Evolutionary conservation across 176 grass and related monocot species (phyloP).

Genomic region (Melocanna baccifera): DNA sequence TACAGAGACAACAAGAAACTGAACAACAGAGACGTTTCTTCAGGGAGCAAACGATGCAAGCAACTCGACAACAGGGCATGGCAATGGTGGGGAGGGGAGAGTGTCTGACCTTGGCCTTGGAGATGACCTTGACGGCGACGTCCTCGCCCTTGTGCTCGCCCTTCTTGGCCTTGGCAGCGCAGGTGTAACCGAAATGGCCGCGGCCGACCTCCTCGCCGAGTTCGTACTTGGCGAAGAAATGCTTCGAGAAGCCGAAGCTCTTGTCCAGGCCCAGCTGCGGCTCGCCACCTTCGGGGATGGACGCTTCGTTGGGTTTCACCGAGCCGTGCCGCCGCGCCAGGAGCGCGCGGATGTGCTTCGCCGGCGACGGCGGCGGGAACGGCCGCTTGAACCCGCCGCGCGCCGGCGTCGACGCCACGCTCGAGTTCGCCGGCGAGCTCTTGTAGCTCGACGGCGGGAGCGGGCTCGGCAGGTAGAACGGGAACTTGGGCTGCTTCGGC

Average conservation of each 20-base stretch:
- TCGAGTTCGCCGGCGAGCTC: slow-evolving; percentile 93
- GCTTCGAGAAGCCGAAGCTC: slow-evolving; percentile 92
- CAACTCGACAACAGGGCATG: slow-evolving; percentile 19
- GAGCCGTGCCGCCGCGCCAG: slow-evolving; percentile 88
- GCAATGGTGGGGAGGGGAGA: not conserved
- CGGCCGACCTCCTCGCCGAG: slow-evolving; percentile 91
- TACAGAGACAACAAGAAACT: not conserved
- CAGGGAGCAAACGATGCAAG: slow-evolving; percentile 25
- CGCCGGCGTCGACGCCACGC: slow-evolving; percentile 68
- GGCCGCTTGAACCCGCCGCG: slow-evolving; percentile 81
- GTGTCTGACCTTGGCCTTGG: slow-evolving; percentile 81
- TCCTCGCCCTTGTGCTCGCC: slow-evolving; percentile 95
- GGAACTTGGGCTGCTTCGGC: slow-evolving; percentile 86
- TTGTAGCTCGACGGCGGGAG: slow-evolving; percentile 81
- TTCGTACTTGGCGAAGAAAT: slow-evolving; percentile 94
- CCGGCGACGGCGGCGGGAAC: slow-evolving; percentile 93
- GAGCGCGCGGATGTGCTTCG: slow-evolving; percentile 95
- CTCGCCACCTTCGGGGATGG: slow-evolving; percentile 92
- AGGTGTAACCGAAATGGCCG: slow-evolving; percentile 98
- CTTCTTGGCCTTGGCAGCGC: slow-evolving; percentile 86
- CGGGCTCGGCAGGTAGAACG: slow-evolving; percentile 91
- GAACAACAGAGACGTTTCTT: slow-evolving; percentile 15
- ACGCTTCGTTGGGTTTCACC: slow-evolving; percentile 86
- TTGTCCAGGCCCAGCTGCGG: slow-evolving; percentile 85
- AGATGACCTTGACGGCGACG: slow-evolving; percentile 97